Evolutionary conservation across 192 early-diverging fungal species (phyloP).

Genomic region (Phlyctochytrium bullatum): DNA sequence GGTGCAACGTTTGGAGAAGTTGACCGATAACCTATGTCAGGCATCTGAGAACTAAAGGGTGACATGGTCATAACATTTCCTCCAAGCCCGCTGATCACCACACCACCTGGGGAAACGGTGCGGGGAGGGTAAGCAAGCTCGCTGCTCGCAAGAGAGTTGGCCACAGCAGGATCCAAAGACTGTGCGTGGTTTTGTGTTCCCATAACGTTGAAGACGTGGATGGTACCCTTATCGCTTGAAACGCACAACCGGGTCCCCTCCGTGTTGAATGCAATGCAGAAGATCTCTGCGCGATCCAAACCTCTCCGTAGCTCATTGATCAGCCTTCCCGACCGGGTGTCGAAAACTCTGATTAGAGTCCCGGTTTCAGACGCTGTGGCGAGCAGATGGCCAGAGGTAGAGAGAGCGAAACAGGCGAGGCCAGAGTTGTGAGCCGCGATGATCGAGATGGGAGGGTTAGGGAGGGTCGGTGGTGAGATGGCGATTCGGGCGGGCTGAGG

Average conservation of each 20-base stretch:
- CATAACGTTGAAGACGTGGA: conserved; percentile 89
- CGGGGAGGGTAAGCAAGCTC: not conserved
- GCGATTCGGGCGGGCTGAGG: too few relatives aligned
- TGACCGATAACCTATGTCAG: not conserved
- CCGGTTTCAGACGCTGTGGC: conserved; percentile 88
- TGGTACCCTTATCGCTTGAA: conserved; percentile 88
- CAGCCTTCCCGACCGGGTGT: conserved; percentile 67
- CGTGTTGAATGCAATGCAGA: conserved; percentile 81
- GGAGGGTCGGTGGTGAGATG: conserved; percentile 6
- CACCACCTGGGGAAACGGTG: not conserved
- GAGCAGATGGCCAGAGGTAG: conserved; percentile 71
- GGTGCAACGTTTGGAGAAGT: not conserved
- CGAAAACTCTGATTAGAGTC: conserved; percentile 88
- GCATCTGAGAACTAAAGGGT: not conserved
- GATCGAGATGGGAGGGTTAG: conserved; percentile 63
- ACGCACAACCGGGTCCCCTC: conserved; percentile 77
- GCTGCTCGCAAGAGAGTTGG: not conserved
- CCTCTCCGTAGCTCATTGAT: conserved; percentile 86
- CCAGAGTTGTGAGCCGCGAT: conserved; percentile 80
- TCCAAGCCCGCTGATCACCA: conserved; percentile 22
- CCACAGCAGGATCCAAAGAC: not conserved
- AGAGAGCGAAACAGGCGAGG: conserved; percentile 76
- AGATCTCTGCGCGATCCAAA: conserved; percentile 84
- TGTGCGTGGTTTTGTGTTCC: not conserved
- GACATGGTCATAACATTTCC: conserved; percentile 51